Evolutionary conservation across 352 stramenopile genomes (phyloP), one percentile per base, ranked within the genome.

Genomic region (Globisporangium spinosum): DNA sequence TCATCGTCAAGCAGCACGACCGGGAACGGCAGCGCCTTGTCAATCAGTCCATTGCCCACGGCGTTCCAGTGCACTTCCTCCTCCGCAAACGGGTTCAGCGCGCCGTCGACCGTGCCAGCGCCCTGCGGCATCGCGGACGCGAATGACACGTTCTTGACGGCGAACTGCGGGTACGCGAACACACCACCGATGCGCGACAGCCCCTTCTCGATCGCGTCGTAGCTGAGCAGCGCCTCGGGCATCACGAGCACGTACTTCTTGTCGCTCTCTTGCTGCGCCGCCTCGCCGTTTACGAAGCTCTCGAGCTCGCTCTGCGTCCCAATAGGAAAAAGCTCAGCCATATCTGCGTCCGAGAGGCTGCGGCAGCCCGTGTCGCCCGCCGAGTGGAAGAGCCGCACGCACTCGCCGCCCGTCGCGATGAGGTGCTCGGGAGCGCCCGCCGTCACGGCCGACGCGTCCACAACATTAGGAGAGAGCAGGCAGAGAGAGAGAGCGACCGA

Each of bases 301-400:
- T 69, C 34, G 17, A 92, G 74, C 20, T 90, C 82, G 40, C 69
- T 61, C 4, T 73, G 55, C 22, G 62, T 85, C 27, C 70, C 58
- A 27, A 92, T 79, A 17, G 84, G 77, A 34, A 79, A 86, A 27
- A 93, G 60, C 22, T 70, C 54, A 34, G 79, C 83, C 75, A 91
- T 89, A 55, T 91, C 87, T 17, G 64, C 51, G 58, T 71, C 66
- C 55, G 85, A 74, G 22, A 81, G 66, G 43, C 75, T 89, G 67
- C 78, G 83, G 72, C 87, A 93, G 15, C 87, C 87, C 15, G 90
- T 72, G 59, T 79, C 77, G 65, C 87, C 87, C 32, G 56, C 58
- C 9, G 83, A 88, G 76, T 95, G 87, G 76, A 91, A 95, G 12
- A 91, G 62, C 3, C 87, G 87, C 63, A 91, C 83, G 65, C 85